Evolutionary conservation across 2,329 filamentous ascomycete genomes (phyloP).

Genomic region (Penicillium thymicola): DNA sequence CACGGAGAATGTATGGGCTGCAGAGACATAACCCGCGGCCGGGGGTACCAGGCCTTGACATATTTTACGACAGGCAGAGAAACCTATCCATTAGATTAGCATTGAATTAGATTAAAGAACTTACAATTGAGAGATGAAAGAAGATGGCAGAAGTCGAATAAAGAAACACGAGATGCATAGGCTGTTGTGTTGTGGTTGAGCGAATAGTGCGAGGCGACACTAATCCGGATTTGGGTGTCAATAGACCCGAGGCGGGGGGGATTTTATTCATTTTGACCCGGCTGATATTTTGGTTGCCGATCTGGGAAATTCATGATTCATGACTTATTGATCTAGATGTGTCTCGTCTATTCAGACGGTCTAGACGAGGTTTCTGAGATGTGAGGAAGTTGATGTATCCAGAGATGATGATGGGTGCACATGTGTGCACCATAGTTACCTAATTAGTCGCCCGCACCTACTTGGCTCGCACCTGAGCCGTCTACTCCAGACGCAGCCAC

Average conservation of each 20-base stretch:
- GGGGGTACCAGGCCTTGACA: background rate
- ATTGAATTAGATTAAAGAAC: background rate
- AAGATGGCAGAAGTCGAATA: slow-evolving; percentile 1
- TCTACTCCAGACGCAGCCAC: no score
- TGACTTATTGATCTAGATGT: background rate
- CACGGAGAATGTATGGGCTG: slow-evolving; percentile 6
- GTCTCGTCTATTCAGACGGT: background rate
- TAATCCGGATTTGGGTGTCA: slow-evolving; percentile 23
- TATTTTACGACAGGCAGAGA: slow-evolving; percentile 1
- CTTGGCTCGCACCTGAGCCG: no score
- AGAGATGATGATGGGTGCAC: background rate
- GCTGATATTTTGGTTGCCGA: background rate
- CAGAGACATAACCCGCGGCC: slow-evolving; percentile 4
- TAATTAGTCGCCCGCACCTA: no score
- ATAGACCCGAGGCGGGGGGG: slow-evolving; percentile 17
- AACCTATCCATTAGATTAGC: slow-evolving; percentile 3
- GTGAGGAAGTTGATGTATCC: background rate
- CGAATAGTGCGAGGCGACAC: slow-evolving; percentile 6
- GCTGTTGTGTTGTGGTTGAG: background rate
- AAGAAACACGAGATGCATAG: background rate
- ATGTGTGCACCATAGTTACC: no score
- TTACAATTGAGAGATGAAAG: background rate
- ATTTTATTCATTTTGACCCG: slow-evolving; percentile 5
- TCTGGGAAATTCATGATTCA: background rate
- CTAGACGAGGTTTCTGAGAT: background rate